Percentiles rank a stretch among this genome's conserved stretches.
These are phyloP conservation scores for Paecilomyces dactylethromorphus DNA, from an alignment of 2,329 filamentous ascomycete genomes.

Conservation along the genomic window DNA sequence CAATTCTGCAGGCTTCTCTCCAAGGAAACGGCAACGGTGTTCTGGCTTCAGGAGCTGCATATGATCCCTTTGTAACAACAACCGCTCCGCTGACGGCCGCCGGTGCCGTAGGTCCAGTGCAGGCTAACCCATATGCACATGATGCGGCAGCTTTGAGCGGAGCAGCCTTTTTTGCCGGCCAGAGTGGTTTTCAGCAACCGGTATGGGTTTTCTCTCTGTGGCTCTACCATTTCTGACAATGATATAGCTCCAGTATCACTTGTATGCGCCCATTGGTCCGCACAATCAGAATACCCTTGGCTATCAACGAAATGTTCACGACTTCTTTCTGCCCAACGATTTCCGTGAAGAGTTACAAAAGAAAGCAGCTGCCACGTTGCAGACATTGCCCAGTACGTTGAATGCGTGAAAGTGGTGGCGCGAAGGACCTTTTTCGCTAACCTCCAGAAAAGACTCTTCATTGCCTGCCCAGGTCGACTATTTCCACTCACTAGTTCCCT, in stretches of 20 bases:
- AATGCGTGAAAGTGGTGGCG: not conserved
- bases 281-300: slow-evolving; percentile 72
- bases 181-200: slow-evolving; percentile 57
- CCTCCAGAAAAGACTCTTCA: slow-evolving; percentile 48
- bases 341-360: slow-evolving; percentile 82
- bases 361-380: slow-evolving; percentile 76
- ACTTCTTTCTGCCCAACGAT: slow-evolving; percentile 86
- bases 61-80: slow-evolving; percentile 60
- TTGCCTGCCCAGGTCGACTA: slow-evolving; percentile 71
- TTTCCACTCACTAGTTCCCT: slow-evolving; percentile 84
- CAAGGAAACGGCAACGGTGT: slow-evolving; percentile 44
- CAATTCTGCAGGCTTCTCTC: slow-evolving; percentile 21
- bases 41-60: slow-evolving; percentile 46
- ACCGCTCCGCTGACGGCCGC: slow-evolving; percentile 47
- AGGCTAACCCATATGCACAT: slow-evolving; percentile 71
- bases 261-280: slow-evolving; percentile 84
- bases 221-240: not conserved
- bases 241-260: slow-evolving; percentile 74
- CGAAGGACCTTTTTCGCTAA: slow-evolving; percentile 7
- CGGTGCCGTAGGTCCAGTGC: slow-evolving; percentile 38
- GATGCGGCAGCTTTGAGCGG: slow-evolving; percentile 53
- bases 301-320: slow-evolving; percentile 80
- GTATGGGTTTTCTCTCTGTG: slow-evolving; percentile 34
- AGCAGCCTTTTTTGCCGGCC: slow-evolving; percentile 59
- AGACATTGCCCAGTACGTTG: slow-evolving; percentile 68